Percentiles rank a stretch among this genome's conserved stretches.
Conservation (phyloP, 2,329 filamentous ascomycete genomes). For the Clonostachys rosea region DNA sequence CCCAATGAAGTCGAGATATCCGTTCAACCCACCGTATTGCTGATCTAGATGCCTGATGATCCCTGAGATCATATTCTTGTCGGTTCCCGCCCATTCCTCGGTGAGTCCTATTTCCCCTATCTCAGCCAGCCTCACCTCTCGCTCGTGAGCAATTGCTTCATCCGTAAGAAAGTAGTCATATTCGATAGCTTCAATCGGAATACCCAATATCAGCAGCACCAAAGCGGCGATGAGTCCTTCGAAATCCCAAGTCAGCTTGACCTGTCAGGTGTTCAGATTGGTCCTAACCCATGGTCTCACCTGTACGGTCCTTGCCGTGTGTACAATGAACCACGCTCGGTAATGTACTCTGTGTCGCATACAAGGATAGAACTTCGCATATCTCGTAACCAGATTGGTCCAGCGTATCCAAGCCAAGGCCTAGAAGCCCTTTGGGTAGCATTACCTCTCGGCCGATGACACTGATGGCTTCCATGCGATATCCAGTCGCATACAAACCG, state of each 20-base stretch:
- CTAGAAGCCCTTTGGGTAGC: constrained; percentile 64
- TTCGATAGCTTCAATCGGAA: constrained; percentile 56
- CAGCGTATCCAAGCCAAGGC: constrained; percentile 65
- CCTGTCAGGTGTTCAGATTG: too few relatives aligned
- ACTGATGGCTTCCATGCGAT: constrained; percentile 63
- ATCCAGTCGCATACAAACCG: constrained; percentile 59
- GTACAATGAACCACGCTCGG: constrained; percentile 79
- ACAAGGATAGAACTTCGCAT: constrained; percentile 25
- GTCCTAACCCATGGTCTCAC: constrained; percentile 7
- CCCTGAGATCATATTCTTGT: constrained; percentile 55
- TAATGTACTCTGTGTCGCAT: constrained; percentile 32
- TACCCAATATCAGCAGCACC: constrained; percentile 56
- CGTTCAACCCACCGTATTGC: constrained; percentile 60
- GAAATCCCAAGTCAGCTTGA: not conserved
- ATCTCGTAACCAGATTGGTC: constrained; percentile 63
- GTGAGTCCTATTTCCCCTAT: constrained; percentile 66
- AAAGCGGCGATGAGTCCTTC: constrained; percentile 66
- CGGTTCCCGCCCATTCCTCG: constrained; percentile 67
- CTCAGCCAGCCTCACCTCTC: constrained; percentile 60
- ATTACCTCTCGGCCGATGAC: constrained; percentile 69
- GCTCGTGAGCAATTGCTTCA: constrained; percentile 53
- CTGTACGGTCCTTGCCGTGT: constrained; percentile 75
- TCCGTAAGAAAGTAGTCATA: constrained; percentile 69
- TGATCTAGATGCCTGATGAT: constrained; percentile 53
- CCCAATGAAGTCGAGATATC: constrained; percentile 62